Evolutionary conservation across 2,329 filamentous ascomycete genomes (phyloP).

Genomic region (Fusarium pseudonygamai): DNA sequence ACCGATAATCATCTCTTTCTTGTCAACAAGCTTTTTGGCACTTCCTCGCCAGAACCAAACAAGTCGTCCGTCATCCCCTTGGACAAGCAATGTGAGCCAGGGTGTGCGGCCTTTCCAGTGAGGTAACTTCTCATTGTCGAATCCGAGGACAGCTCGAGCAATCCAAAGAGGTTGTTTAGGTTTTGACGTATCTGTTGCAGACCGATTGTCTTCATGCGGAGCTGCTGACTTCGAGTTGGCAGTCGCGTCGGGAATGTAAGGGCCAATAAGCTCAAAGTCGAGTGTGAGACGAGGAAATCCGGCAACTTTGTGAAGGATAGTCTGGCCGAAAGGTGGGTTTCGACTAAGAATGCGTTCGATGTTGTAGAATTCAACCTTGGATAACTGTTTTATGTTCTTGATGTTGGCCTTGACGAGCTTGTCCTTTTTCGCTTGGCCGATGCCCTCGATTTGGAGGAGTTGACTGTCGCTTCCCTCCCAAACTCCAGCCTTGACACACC

Average conservation of each 20-base stretch:
- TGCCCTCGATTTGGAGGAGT: constrained; percentile 81
- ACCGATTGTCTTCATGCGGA: not conserved
- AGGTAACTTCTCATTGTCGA: constrained; percentile 70
- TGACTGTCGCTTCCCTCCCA: constrained; percentile 88
- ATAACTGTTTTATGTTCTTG: constrained; percentile 75
- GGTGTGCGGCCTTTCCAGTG: constrained; percentile 72
- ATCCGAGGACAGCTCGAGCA: constrained; percentile 74
- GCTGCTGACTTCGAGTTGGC: not conserved
- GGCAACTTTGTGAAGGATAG: constrained; percentile 70
- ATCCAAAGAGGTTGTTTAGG: constrained; percentile 41
- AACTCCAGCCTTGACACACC: constrained; percentile 76
- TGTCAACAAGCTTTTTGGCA: constrained; percentile 70
- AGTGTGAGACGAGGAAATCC: constrained; percentile 72
- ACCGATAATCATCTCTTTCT: constrained; percentile 64
- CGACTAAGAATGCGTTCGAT: constrained; percentile 82
- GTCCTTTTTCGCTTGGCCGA: constrained; percentile 79
- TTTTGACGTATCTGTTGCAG: not conserved
- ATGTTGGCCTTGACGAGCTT: constrained; percentile 79
- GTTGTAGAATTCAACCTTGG: constrained; percentile 70
- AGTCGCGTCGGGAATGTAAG: not conserved
- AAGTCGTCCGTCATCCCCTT: constrained; percentile 62
- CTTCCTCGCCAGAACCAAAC: constrained; percentile 74
- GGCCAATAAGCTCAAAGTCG: constrained; percentile 47
- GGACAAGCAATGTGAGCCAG: constrained; percentile 77
- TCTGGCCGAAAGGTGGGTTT: constrained; percentile 84